Conservation (phyloP, 2,329 filamentous ascomycete genomes). For the Microascus cirrosus region DNA sequence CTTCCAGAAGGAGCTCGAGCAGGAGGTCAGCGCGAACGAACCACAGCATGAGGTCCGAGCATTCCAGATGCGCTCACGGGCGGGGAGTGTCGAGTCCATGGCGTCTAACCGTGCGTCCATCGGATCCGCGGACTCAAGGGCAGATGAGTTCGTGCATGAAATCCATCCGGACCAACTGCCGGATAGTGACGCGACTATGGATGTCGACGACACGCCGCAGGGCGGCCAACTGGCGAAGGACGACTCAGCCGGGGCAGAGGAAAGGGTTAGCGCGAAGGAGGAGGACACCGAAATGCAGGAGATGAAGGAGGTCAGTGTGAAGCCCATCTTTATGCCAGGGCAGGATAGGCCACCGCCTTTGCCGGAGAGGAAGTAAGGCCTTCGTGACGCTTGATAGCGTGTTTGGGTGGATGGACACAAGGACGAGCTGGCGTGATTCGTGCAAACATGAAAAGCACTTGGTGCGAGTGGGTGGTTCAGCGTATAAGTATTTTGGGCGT, state of each 20-base stretch:
- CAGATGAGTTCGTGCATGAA: conserved; percentile 6
- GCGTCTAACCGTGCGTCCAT: conserved; percentile 19
- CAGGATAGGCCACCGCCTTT: neutral
- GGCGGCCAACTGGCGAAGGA: neutral
- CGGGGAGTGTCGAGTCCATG: conserved; percentile 23
- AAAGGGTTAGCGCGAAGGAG: neutral
- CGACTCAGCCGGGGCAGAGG: neutral
- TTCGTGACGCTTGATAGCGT: neutral
- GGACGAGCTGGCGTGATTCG: neutral
- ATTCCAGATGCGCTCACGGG: neutral
- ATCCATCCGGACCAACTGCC: neutral
- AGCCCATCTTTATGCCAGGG: conserved; percentile 1
- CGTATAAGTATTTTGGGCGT: neutral
- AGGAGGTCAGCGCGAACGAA: conserved; percentile 16
- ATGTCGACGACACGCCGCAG: neutral
- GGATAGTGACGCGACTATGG: neutral
- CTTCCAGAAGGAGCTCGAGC: conserved; percentile 37
- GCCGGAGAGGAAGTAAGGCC: neutral
- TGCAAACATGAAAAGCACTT: neutral
- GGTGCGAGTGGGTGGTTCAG: neutral
- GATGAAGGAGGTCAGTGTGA: conserved; percentile 4
- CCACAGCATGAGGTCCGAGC: conserved; percentile 8
- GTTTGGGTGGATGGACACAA: neutral
- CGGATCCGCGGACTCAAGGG: conserved; percentile 10
- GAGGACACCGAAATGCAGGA: neutral